These are phyloP conservation scores for Orbilia blumenaviensis DNA, from an alignment of 2,329 filamentous ascomycete species.

Conservation along the genomic window DNA sequence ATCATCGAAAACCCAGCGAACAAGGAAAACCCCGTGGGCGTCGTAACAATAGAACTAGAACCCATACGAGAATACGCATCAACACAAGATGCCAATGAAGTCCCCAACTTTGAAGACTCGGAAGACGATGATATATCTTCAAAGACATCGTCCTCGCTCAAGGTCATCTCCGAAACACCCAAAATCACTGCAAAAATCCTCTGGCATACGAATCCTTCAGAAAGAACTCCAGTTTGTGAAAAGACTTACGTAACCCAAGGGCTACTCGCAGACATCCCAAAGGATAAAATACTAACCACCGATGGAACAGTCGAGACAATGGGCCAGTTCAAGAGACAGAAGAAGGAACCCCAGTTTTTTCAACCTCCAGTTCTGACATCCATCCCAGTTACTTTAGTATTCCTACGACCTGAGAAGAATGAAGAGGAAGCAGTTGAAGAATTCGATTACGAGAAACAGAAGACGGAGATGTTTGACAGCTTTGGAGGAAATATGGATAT, in stretches of 20 bases:
- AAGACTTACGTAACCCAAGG: background rate
- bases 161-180: slow-evolving; percentile 2
- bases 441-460: slow-evolving; percentile 29
- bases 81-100: background rate
- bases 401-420: slow-evolving; percentile 12
- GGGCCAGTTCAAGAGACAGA: slow-evolving; percentile 4
- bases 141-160: background rate
- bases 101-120: slow-evolving; percentile 6
- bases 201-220: background rate
- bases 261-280: background rate
- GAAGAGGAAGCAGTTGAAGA: background rate
- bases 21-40: background rate
- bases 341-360: background rate
- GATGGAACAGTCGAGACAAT: slow-evolving; percentile 17
- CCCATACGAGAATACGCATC: slow-evolving; percentile 8
- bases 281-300: background rate
- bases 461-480: background rate
- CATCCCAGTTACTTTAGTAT: slow-evolving; percentile 18
- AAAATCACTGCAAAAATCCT: background rate
- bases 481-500: background rate
- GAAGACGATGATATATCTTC: background rate
- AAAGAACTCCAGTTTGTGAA: background rate
- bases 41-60: slow-evolving; percentile 9
- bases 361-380: background rate
- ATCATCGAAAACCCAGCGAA: background rate